Percentiles rank a stretch among this genome's conserved stretches.
Evolutionary conservation across 768 basidiomycete species (phyloP).

Genomic region (Peribolospora kevripleyi): DNA sequence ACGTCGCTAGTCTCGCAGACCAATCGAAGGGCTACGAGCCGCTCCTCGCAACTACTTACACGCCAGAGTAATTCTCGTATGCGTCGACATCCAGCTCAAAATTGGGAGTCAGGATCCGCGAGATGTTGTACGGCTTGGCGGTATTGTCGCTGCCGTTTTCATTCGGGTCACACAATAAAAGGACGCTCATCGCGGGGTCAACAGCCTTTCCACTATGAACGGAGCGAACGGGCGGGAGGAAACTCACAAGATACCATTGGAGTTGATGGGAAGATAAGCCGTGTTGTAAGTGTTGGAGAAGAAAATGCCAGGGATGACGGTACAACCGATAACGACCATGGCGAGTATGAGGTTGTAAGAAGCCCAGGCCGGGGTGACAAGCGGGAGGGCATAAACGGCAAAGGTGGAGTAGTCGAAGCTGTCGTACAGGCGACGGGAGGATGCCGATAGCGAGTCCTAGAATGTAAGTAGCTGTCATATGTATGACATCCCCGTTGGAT

Average conservation of each 20-base stretch:
- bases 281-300: slow-evolving; percentile 11
- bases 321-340: slow-evolving; percentile 21
- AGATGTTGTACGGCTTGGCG: slow-evolving; percentile 28
- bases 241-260: not conserved
- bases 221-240: too few relatives aligned
- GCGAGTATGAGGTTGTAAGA: too few relatives aligned
- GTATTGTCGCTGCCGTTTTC: slow-evolving; percentile 18
- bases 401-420: not conserved
- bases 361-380: not conserved
- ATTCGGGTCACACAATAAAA: too few relatives aligned
- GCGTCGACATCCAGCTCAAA: slow-evolving; percentile 18
- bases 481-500: too few relatives aligned
- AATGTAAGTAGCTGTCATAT: too few relatives aligned
- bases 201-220: too few relatives aligned
- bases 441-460: too few relatives aligned
- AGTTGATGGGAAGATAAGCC: slow-evolving; percentile 21
- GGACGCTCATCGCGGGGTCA: too few relatives aligned
- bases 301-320: slow-evolving; percentile 1
- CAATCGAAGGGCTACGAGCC: too few relatives aligned
- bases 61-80: slow-evolving; percentile 22
- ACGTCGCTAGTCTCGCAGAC: too few relatives aligned
- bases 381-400: not conserved
- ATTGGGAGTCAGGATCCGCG: slow-evolving; percentile 23
- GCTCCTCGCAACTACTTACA: slow-evolving; percentile 12
- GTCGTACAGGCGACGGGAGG: too few relatives aligned